Conservation (phyloP, 495 filamentous ascomycete genomes). For the Monascus purpureus region DNA sequence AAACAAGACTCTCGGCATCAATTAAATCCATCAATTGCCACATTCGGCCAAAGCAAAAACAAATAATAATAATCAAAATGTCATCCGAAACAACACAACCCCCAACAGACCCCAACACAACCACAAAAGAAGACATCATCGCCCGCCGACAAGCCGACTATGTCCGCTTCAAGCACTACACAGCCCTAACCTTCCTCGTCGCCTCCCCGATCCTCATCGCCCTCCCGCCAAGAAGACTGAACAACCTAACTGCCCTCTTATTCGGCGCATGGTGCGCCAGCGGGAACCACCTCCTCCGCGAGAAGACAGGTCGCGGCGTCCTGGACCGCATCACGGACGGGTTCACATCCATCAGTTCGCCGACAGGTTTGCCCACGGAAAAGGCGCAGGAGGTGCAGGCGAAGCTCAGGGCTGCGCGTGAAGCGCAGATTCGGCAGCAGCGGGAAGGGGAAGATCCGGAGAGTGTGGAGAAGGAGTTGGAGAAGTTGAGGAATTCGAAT, state of each 20-base stretch:
- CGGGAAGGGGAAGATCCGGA: constrained; percentile 1
- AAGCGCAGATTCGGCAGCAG: constrained; percentile 19
- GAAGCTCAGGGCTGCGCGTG: constrained; percentile 21
- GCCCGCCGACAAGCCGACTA: constrained; percentile 27
- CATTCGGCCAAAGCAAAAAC: neutral
- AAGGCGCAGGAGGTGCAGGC: constrained; percentile 39
- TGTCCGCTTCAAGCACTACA: constrained; percentile 40
- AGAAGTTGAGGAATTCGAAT: constrained; percentile 22
- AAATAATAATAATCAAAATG: neutral
- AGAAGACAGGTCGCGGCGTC: constrained; percentile 40
- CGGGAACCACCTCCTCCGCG: constrained; percentile 46
- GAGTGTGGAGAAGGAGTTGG: constrained; percentile 3
- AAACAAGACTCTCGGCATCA: no score
- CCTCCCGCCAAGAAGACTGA: constrained; percentile 71
- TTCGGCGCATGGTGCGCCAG: constrained; percentile 43
- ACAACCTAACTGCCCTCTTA: constrained; percentile 44
- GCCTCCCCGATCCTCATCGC: constrained; percentile 54
- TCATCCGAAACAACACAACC: neutral
- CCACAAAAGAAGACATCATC: constrained; percentile 3
- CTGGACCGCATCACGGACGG: constrained; percentile 28
- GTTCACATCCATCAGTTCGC: constrained; percentile 11
- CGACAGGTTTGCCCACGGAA: constrained; percentile 36
- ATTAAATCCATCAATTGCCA: no score
- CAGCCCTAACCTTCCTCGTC: constrained; percentile 49
- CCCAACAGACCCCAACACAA: neutral